phyloP scores from a whole-genome alignment of 2,329 filamentous ascomycete species.

The Botrytis fabae region DNA sequence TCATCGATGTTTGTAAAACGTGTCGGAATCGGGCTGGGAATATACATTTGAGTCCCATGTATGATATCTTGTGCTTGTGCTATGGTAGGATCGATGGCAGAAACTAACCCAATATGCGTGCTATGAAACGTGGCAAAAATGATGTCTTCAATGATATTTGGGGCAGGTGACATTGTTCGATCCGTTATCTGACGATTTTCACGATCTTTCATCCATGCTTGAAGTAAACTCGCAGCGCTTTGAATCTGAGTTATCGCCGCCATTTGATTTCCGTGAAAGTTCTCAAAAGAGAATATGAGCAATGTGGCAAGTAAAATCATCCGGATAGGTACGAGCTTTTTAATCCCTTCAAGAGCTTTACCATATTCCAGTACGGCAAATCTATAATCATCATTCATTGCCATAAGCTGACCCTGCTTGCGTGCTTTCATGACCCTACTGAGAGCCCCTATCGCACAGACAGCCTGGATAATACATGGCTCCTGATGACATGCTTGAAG shows the following conservation, averaged over 20 bases:
- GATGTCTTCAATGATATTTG: conserved; percentile 18
- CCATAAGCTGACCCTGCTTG: neutral
- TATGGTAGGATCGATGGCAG: conserved; percentile 7
- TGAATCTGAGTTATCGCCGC: conserved; percentile 13
- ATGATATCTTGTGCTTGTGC: conserved; percentile 14
- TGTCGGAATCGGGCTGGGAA: neutral
- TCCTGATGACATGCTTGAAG: conserved; percentile 20
- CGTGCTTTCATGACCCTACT: conserved; percentile 10
- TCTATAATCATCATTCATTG: conserved; percentile 19
- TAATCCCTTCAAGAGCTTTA: conserved; percentile 13
- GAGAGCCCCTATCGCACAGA: conserved; percentile 21
- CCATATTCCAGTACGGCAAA: conserved; percentile 20
- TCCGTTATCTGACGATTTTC: conserved; percentile 16
- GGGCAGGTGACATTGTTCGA: conserved; percentile 11
- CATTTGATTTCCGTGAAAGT: conserved; percentile 15
- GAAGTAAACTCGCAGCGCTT: conserved; percentile 17
- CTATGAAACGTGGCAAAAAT: conserved; percentile 19
- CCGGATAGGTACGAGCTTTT: conserved; percentile 8
- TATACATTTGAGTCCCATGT: conserved; percentile 14
- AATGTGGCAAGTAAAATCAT: conserved; percentile 13
- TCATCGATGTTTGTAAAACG: conserved; percentile 1
- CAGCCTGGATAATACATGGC: conserved; percentile 14
- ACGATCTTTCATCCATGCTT: conserved; percentile 14
- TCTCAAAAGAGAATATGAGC: conserved; percentile 18
- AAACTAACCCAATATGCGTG: conserved; percentile 14